A percentile compares a stretch with the other conserved stretches of the same genome.
These are phyloP conservation scores for Coix lacrymajobi DNA, from an alignment of 176 grass and related monocot genomes.

Conservation along the genomic window DNA sequence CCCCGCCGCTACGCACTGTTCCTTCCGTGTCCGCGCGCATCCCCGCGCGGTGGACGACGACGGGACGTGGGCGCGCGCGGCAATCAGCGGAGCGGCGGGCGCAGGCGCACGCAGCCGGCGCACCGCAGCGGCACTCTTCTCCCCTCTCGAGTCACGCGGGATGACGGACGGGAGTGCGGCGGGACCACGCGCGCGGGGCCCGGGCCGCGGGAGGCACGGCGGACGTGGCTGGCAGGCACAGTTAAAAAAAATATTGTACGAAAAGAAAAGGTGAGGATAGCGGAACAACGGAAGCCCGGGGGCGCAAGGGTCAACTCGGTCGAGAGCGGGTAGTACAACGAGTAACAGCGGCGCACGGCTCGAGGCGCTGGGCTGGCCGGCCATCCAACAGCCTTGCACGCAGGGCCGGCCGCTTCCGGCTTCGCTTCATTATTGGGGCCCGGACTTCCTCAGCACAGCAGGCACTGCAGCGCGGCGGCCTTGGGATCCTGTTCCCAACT, in stretches of 20 bases:
- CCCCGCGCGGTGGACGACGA: neutral
- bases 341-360: slow-evolving; percentile 49
- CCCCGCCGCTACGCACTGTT: neutral
- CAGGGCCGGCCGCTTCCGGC: neutral
- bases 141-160: too few species aligned
- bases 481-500: slow-evolving; percentile 41
- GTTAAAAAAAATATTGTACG: neutral
- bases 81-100: neutral
- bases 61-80: slow-evolving; percentile 14
- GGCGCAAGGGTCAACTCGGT: slow-evolving; percentile 22
- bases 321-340: neutral
- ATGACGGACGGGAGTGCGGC: neutral
- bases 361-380: slow-evolving; percentile 20
- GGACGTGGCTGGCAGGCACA: slow-evolving; percentile 2
- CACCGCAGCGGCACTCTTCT: too few species aligned
- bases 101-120: neutral
- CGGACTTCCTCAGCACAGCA: slow-evolving; percentile 27
- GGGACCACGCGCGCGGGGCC: slow-evolving; percentile 20
- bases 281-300: neutral
- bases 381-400: neutral
- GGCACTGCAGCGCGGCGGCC: slow-evolving; percentile 41
- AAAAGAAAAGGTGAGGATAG: neutral
- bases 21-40: slow-evolving; percentile 12
- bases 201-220: slow-evolving; percentile 15
- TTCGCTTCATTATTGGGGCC: slow-evolving; percentile 42